Evolutionary conservation across 2,329 filamentous ascomycete species (phyloP).

Genomic region (Shiraia bambusicola): DNA sequence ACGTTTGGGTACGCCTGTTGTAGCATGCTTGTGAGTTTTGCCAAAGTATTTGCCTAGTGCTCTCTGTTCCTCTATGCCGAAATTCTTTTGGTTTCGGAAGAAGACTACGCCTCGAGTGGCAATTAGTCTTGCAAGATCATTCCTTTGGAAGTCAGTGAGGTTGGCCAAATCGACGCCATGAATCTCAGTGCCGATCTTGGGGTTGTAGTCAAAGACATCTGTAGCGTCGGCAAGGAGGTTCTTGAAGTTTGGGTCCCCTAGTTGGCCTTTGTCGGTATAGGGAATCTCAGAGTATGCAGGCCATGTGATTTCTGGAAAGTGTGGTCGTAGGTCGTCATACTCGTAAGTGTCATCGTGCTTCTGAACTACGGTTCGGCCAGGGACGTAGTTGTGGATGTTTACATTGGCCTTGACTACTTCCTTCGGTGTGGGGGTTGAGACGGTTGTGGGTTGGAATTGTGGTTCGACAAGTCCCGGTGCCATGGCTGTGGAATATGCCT

Average conservation of each 20-base stretch:
- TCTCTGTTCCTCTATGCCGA: conserved; percentile 56
- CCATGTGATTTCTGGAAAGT: conserved; percentile 58
- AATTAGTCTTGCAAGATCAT: conserved; percentile 57
- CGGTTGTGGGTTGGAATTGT: conserved; percentile 16
- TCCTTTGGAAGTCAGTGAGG: conserved; percentile 54
- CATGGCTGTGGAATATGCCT: conserved; percentile 20
- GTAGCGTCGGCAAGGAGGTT: conserved; percentile 55
- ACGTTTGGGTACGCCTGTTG: conserved; percentile 53
- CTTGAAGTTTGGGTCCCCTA: conserved; percentile 57
- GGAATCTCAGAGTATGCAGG: conserved; percentile 50
- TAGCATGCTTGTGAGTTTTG: conserved; percentile 57
- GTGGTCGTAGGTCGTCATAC: conserved; percentile 55
- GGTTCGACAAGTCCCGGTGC: conserved; percentile 39
- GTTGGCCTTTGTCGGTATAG: conserved; percentile 57
- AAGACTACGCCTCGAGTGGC: conserved; percentile 60
- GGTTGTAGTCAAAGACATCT: conserved; percentile 59
- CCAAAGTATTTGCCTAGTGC: conserved; percentile 57
- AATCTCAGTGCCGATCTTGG: conserved; percentile 58
- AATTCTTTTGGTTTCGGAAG: conserved; percentile 57
- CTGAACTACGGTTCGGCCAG: conserved; percentile 51
- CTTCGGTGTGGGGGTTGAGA: conserved; percentile 12
- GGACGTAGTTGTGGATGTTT: conserved; percentile 46
- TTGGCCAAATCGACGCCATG: conserved; percentile 54
- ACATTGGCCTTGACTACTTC: conserved; percentile 15
- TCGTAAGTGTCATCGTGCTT: conserved; percentile 52